Percentiles rank a stretch among this genome's conserved stretches.
These are phyloP conservation scores for Rhodotorula sp. DNA, from an alignment of 1,284 basidiomycete species.

Conservation along the genomic window DNA sequence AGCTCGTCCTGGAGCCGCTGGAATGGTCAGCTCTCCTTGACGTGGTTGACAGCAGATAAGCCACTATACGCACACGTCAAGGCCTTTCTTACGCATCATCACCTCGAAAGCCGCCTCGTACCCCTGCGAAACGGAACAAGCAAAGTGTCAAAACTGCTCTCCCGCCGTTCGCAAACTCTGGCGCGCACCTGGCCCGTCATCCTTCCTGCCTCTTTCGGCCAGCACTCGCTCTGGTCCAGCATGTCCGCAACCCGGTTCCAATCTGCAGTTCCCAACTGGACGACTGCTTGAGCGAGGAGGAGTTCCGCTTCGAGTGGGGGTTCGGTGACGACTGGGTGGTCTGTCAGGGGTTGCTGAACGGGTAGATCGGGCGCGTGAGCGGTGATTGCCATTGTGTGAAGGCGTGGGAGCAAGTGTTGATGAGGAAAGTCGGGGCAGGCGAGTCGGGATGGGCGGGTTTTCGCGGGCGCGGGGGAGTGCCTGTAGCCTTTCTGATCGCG, in stretches of 20 bases:
- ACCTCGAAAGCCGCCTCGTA: slow-evolving; percentile 5
- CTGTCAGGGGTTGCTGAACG: slow-evolving; percentile 2
- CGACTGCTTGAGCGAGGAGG: slow-evolving; percentile 27
- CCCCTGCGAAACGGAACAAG: not conserved
- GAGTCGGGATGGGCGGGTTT: no score
- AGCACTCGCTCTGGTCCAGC: slow-evolving; percentile 4
- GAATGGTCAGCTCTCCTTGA: not conserved
- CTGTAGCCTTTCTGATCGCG: no score
- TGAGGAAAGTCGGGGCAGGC: no score
- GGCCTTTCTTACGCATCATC: slow-evolving; percentile 7
- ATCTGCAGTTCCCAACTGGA: slow-evolving; percentile 10
- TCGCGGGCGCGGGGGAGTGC: no score
- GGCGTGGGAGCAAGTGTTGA: not conserved
- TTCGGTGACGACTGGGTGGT: slow-evolving; percentile 8
- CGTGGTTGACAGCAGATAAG: no score
- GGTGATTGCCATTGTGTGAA: not conserved
- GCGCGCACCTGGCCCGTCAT: slow-evolving; percentile 13
- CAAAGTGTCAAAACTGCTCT: not conserved
- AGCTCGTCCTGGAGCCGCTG: not conserved
- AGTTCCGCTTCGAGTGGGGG: slow-evolving; percentile 18
- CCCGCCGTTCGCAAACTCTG: not conserved
- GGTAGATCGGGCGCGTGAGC: not conserved
- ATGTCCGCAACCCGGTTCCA: slow-evolving; percentile 12
- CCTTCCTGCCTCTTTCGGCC: slow-evolving; percentile 2
- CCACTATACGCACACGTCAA: slow-evolving; percentile 12